Conservation (phyloP, 768 basidiomycete genomes). For the Xanthoconium stramineum region DNA sequence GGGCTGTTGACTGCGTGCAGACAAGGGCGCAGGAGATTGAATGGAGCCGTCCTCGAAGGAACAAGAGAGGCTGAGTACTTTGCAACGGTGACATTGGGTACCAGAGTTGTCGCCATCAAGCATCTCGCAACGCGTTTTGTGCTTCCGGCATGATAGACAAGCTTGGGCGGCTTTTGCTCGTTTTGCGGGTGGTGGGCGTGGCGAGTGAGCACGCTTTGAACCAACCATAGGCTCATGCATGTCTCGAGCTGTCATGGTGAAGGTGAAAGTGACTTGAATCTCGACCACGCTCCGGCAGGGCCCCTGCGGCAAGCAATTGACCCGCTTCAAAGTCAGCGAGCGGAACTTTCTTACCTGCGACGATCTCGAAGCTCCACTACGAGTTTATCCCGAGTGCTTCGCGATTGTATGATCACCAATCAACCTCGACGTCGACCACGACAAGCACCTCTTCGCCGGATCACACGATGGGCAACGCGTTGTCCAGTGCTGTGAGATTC, state of each 20-base stretch:
- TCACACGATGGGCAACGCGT: background rate
- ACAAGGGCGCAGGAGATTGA: constrained; percentile 13
- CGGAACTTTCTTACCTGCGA: background rate
- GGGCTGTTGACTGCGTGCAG: constrained; percentile 18
- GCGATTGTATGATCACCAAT: background rate
- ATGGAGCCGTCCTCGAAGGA: constrained; percentile 40
- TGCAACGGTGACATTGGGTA: constrained; percentile 47
- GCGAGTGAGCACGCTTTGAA: constrained; percentile 32
- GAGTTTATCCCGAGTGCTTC: background rate
- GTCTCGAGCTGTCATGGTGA: constrained; percentile 17
- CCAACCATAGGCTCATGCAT: constrained; percentile 22
- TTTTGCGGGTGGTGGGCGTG: constrained; percentile 31
- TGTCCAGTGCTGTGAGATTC: constrained; percentile 1
- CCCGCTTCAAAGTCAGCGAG: constrained; percentile 30
- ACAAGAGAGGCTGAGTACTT: constrained; percentile 44
- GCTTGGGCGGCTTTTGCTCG: constrained; percentile 44
- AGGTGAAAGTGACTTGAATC: constrained; percentile 4
- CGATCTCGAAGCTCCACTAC: constrained; percentile 1
- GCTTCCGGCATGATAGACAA: constrained; percentile 44
- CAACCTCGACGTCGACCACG: background rate
- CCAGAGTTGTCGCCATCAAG: constrained; percentile 38
- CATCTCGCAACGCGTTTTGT: constrained; percentile 50
- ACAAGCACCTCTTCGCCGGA: background rate
- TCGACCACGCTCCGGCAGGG: constrained; percentile 13
- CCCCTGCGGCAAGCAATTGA: constrained; percentile 6